Evolutionary conservation across 2,329 filamentous ascomycete genomes (phyloP).

Genomic region (Sporothrix schenckii): DNA sequence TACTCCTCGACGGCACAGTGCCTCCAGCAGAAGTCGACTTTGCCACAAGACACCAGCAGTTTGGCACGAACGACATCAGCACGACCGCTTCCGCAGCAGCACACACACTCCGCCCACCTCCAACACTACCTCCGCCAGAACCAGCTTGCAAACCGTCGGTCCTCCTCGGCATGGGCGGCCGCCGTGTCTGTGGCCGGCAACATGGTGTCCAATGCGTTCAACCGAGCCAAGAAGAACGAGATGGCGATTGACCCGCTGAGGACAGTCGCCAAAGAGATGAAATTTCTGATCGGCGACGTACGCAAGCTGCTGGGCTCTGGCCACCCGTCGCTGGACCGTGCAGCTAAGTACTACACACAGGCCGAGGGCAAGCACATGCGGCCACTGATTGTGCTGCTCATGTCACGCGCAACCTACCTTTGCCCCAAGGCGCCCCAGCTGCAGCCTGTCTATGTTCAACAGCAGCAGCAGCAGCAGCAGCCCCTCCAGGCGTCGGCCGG

Average conservation of each 20-base stretch:
- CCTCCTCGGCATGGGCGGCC: conserved; percentile 71
- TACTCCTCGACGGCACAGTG: conserved; percentile 18
- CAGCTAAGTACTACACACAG: conserved; percentile 97
- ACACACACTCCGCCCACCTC: neutral
- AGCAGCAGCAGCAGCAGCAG: conserved; percentile 38
- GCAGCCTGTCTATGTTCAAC: conserved; percentile 34
- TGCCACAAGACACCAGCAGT: neutral
- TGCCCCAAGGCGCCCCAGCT: conserved; percentile 59
- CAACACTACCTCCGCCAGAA: conserved; percentile 14
- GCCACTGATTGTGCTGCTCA: conserved; percentile 90
- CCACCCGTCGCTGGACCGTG: conserved; percentile 90
- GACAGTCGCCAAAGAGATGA: conserved; percentile 94
- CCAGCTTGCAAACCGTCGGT: conserved; percentile 12
- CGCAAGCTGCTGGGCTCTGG: conserved; percentile 89
- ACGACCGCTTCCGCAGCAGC: neutral
- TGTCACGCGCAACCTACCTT: conserved; percentile 90
- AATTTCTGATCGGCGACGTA: conserved; percentile 92
- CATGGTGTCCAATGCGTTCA: conserved; percentile 69
- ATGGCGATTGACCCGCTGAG: conserved; percentile 85
- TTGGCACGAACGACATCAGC: neutral
- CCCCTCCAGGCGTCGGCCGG: conserved; percentile 51
- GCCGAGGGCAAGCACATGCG: conserved; percentile 96
- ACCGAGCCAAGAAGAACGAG: conserved; percentile 62
- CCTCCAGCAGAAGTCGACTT: neutral
- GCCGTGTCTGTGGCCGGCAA: conserved; percentile 71